Percentiles rank a stretch among this genome's conserved stretches.
Evolutionary conservation across 176 grass and related monocot genomes (phyloP).

Genomic region (Lolium multiflorum): DNA sequence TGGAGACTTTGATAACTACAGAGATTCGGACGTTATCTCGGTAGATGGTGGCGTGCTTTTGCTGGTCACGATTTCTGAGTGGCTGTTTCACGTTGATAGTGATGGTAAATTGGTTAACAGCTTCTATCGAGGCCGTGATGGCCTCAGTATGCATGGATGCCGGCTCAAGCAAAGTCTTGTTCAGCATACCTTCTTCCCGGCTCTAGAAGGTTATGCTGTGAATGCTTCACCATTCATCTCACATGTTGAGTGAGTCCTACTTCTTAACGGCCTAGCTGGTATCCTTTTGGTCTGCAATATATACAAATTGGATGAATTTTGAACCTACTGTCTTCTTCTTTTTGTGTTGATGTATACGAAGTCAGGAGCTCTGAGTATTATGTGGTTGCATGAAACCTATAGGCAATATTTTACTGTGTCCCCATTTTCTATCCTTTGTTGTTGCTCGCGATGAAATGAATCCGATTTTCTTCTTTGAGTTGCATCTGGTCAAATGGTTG

Average conservation of each 20-base stretch:
- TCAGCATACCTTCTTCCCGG: background rate
- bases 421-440: too few relatives aligned
- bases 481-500: too few relatives aligned
- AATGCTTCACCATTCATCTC: background rate
- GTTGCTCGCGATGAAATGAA: too few relatives aligned
- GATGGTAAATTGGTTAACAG: background rate
- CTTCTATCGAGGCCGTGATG: background rate
- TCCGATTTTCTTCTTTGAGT: too few relatives aligned
- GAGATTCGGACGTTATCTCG: background rate
- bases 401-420: too few relatives aligned
- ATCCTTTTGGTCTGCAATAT: background rate
- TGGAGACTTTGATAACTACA: background rate
- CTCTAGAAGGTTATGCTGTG: too few relatives aligned
- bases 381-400: background rate
- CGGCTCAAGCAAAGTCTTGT: background rate
- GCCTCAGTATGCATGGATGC: background rate
- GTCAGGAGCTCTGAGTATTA: background rate
- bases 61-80: background rate
- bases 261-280: background rate
- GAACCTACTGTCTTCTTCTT: background rate
- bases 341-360: background rate
- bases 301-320: background rate
- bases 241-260: background rate
- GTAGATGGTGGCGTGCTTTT: background rate
- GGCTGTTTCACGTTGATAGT: background rate